Conservation (phyloP, 176 grass and related monocot species). For the Hsuehochloa calcarea region DNA sequence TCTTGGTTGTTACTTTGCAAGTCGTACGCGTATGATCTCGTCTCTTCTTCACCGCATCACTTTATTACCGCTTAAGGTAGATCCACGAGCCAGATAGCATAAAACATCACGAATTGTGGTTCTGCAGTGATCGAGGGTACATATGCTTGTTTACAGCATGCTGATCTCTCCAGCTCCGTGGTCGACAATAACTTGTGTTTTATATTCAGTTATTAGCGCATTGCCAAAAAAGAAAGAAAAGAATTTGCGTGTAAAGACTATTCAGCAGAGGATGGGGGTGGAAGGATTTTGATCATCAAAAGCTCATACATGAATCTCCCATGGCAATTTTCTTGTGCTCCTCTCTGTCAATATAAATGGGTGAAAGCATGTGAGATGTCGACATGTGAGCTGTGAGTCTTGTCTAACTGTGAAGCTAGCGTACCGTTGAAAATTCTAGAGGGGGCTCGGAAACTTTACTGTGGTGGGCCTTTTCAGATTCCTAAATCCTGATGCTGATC, state of each 20-base stretch:
- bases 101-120: background rate
- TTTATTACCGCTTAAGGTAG: background rate
- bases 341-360: too few species aligned
- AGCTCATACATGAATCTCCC: background rate
- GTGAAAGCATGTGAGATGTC: too few species aligned
- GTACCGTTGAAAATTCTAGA: too few species aligned
- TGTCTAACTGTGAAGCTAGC: too few species aligned
- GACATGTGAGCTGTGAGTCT: too few species aligned
- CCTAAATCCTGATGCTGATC: too few species aligned
- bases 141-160: background rate
- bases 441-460: too few species aligned
- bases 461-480: too few species aligned
- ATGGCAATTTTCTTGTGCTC: too few species aligned
- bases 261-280: background rate
- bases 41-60: background rate
- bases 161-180: background rate
- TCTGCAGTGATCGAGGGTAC: background rate
- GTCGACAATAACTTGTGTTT: background rate
- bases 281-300: background rate
- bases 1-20: background rate
- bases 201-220: background rate
- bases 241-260: background rate
- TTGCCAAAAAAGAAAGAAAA: background rate
- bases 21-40: background rate
- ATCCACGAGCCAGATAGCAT: background rate